These are phyloP conservation scores for Melocanna baccifera DNA, from an alignment of 176 grass and related monocot species.

Conservation along the genomic window DNA sequence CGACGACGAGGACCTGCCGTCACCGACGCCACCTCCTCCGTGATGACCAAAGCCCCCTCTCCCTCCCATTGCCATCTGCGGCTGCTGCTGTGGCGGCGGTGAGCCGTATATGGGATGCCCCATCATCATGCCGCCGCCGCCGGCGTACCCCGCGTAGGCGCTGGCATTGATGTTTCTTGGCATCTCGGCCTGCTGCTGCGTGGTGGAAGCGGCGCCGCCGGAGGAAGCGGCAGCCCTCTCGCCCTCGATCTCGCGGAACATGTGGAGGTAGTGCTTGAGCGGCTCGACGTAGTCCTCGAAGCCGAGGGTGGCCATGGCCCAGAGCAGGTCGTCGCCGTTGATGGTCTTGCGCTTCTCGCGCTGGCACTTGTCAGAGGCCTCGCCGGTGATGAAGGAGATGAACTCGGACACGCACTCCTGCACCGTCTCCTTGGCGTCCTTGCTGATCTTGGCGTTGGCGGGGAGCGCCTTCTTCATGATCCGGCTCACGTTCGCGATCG, in stretches of 20 bases:
- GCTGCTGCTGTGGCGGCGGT: conserved; percentile 1
- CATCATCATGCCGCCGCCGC: conserved; percentile 41
- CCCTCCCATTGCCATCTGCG: conserved; percentile 52
- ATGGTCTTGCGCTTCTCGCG: conserved; percentile 99
- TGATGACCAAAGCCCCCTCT: conserved; percentile 37
- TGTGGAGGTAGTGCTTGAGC: conserved; percentile 91
- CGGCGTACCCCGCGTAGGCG: conserved; percentile 26
- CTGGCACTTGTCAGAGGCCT: conserved; percentile 99
- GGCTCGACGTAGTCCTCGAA: conserved; percentile 97
- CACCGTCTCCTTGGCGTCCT: conserved; percentile 99
- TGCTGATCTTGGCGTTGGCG: conserved; percentile 96
- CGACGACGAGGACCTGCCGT: conserved; percentile 39
- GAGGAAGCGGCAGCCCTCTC: conserved; percentile 46
- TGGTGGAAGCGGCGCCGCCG: background rate
- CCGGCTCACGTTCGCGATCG: conserved; percentile 94
- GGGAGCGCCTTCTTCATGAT: conserved; percentile 99
- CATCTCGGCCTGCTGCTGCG: conserved; percentile 14
- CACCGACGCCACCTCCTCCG: background rate
- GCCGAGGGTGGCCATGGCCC: conserved; percentile 95
- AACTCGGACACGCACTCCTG: conserved; percentile 99
- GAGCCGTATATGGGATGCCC: conserved; percentile 61
- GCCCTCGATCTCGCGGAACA: conserved; percentile 92
- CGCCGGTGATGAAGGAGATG: conserved; percentile 98
- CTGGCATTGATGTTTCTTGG: conserved; percentile 18
- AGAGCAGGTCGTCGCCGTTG: conserved; percentile 97